These are phyloP conservation scores for Barnettozyma salicaria DNA, from an alignment of 805 yeast genomes.

Conservation along the genomic window DNA sequence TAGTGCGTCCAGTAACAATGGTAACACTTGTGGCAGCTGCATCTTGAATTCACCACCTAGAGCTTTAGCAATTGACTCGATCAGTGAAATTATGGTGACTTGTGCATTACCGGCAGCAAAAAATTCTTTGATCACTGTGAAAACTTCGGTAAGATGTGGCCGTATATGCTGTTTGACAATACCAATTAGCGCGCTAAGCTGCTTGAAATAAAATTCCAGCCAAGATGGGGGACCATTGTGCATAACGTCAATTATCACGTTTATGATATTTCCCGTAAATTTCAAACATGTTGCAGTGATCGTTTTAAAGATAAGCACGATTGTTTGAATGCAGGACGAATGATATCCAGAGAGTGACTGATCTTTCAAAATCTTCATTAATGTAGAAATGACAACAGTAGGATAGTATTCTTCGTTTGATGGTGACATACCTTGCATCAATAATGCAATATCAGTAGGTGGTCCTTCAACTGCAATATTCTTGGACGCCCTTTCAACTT, in stretches of 20 bases:
- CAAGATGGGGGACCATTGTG: conserved; percentile 70
- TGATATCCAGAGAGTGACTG: conserved; percentile 82
- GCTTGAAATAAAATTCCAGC: conserved; percentile 85
- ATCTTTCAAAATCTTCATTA: conserved; percentile 80
- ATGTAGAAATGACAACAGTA: conserved; percentile 83
- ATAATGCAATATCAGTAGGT: conserved; percentile 79
- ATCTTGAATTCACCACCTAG: conserved; percentile 89
- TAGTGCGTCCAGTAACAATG: conserved; percentile 67
- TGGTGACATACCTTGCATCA: conserved; percentile 94
- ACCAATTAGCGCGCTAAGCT: conserved; percentile 67
- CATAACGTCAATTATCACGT: conserved; percentile 83
- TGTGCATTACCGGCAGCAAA: conserved; percentile 61
- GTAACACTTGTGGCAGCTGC: conserved; percentile 71
- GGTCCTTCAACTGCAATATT: conserved; percentile 62
- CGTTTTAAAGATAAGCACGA: conserved; percentile 84
- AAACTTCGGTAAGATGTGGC: conserved; percentile 71
- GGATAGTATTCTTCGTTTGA: conserved; percentile 91
- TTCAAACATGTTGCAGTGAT: conserved; percentile 85
- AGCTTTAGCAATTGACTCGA: conserved; percentile 80
- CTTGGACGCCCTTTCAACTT: conserved; percentile 69
- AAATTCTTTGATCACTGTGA: conserved; percentile 67
- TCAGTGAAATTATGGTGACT: conserved; percentile 68
- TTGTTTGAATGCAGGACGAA: conserved; percentile 88
- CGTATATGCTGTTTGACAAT: conserved; percentile 89
- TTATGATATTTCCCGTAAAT: conserved; percentile 82